Evolutionary conservation across 2,329 filamentous ascomycete species (phyloP).

Genomic region (Phyllosticta citribraziliensis): DNA sequence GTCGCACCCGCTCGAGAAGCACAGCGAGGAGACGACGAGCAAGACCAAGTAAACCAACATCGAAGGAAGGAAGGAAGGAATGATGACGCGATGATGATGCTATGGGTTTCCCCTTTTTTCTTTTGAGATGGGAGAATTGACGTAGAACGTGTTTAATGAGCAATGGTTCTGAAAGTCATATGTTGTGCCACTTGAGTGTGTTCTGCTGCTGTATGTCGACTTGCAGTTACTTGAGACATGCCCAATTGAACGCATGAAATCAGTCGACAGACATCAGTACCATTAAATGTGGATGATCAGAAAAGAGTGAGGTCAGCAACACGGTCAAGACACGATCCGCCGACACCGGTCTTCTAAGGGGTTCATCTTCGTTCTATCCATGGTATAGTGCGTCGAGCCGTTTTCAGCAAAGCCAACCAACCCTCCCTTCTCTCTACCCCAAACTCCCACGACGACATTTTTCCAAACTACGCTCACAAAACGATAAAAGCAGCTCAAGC

Average conservation of each 20-base stretch:
- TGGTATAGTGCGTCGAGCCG: too few species aligned
- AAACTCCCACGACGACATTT: not conserved
- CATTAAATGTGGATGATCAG: too few species aligned
- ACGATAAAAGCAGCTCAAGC: not conserved
- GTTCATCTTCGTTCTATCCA: too few species aligned
- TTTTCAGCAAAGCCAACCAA: too few species aligned
- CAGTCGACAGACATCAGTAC: too few species aligned
- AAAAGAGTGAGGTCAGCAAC: too few species aligned
- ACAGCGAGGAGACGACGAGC: conserved; percentile 49
- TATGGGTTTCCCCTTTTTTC: not conserved
- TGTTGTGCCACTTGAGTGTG: too few species aligned
- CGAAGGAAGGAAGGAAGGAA: conserved; percentile 12
- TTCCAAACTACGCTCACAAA: not conserved
- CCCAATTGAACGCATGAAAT: too few species aligned
- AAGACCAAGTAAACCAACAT: conserved; percentile 31
- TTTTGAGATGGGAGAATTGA: not conserved
- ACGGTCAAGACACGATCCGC: too few species aligned
- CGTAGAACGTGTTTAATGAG: not conserved
- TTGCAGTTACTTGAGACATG: not conserved
- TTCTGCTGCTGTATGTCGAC: too few species aligned
- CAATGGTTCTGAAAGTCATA: not conserved
- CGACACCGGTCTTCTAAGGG: too few species aligned
- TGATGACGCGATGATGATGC: not conserved
- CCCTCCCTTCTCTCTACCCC: too few species aligned
- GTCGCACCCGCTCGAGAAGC: conserved; percentile 51